Base-by-base conservation (phyloP, 169 alveolate species). In the Eimeria acervulina region DNA sequence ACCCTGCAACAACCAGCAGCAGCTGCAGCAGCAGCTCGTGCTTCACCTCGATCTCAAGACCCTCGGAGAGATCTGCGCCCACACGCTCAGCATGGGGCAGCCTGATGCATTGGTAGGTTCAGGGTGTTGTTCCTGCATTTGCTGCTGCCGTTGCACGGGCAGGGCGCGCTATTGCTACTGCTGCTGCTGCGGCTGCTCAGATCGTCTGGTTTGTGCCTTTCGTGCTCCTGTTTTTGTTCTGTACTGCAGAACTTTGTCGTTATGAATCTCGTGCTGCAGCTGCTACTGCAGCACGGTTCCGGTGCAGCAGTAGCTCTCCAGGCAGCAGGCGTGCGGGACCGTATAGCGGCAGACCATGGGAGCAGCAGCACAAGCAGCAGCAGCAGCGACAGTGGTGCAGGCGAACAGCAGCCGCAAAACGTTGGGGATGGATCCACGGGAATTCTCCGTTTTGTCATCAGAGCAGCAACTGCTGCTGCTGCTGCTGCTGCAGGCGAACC, bases 321-420 rank as follows among this genome's bases (percentile, higher is more conserved):
- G 89, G 89, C 61, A n/a, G 59, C 89, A 74, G 90, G 95, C 66
- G 81, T 81, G 90, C 55, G 95, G 66, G 63, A 52, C 72, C 90
- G 89, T 70, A 21, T 91, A 36, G 80, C 44, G 66, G 80, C 42
- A 38, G 94, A 42, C 26, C 13, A 28, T 3, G 55, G 15, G 72
- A 72, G 84, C 55, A 72, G 84, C 52, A 47, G 17, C 51, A 84
- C 31, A 52, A 33, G 92, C 92, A 8, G 92, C 92, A 40, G 55
- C 74, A 23, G 23, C 92, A 8, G 92, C 92, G 26, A 36, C 74
- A 23, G 23, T n/a, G 5, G 17, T n/a, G 36, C 21, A 26, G 13
- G 31, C 36, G 95, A 31, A 44, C 23, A 36, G 51, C 33, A 40
- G 1, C 90, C 26, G 95, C 88, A 88, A 61, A 59, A 31, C 38